A percentile compares a stretch with the other conserved stretches of the same genome.
phyloP scores from a whole-genome alignment of 2,329 filamentous ascomycete genomes.

The Colletotrichum phormii region DNA sequence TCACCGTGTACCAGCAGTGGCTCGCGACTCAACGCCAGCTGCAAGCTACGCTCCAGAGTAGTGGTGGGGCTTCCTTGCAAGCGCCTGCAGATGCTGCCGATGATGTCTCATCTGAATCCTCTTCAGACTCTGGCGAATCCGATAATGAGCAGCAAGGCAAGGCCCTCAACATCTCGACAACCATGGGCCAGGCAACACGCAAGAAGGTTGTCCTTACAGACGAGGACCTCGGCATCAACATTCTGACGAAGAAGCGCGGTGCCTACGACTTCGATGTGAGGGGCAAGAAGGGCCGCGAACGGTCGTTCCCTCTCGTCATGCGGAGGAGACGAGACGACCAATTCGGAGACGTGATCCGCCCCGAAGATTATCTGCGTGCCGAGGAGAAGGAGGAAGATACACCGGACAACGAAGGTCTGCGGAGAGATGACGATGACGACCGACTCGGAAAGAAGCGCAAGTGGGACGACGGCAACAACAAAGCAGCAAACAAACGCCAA shows the following conservation, averaged over 20 bases:
- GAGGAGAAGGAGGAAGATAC: conserved; percentile 88
- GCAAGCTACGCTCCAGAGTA: conserved; percentile 81
- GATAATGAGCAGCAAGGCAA: conserved; percentile 93
- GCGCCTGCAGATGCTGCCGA: conserved; percentile 80
- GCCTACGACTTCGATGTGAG: conserved; percentile 95
- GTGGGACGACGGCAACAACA: conserved; percentile 76
- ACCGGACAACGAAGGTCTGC: conserved; percentile 66
- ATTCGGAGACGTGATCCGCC: conserved; percentile 92
- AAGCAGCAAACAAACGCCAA: conserved; percentile 69
- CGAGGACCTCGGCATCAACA: conserved; percentile 90
- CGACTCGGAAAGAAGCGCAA: conserved; percentile 91
- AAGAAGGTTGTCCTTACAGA: conserved; percentile 90
- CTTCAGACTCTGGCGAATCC: conserved; percentile 87
- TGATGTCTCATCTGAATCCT: conserved; percentile 87
- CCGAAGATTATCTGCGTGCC: conserved; percentile 92
- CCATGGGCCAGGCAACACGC: conserved; percentile 83
- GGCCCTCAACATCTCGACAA: conserved; percentile 87
- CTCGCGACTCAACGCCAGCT: conserved; percentile 88
- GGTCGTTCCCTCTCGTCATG: conserved; percentile 89
- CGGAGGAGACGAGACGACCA: conserved; percentile 86
- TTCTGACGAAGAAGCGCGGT: conserved; percentile 87
- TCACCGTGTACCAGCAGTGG: conserved; percentile 90
- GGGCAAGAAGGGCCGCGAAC: conserved; percentile 90
- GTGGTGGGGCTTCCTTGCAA: conserved; percentile 76
- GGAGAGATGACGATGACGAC: conserved; percentile 65